phyloP scores from a whole-genome alignment of 2,329 filamentous ascomycete genomes.

The Trichophyton schoenleinii region DNA sequence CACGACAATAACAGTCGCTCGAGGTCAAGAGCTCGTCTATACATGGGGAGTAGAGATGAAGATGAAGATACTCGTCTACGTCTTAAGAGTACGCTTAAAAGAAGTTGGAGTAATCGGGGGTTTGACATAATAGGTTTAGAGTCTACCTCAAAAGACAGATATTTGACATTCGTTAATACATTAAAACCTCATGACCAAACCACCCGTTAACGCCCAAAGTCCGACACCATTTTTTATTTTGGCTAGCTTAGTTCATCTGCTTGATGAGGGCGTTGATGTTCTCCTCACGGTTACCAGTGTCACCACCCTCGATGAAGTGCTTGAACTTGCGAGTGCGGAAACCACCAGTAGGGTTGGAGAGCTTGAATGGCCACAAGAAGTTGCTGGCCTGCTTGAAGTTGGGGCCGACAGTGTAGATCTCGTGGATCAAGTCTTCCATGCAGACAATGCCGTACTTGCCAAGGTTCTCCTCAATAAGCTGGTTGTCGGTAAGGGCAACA shows the following conservation, averaged over 20 bases:
- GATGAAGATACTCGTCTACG: too few species aligned
- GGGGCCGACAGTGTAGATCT: conserved; percentile 96
- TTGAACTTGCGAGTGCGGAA: conserved; percentile 97
- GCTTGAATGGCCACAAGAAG: conserved; percentile 99
- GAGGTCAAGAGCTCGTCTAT: too few species aligned
- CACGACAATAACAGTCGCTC: too few species aligned
- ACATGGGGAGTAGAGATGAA: too few species aligned
- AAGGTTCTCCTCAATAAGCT: conserved; percentile 90
- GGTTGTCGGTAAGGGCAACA: conserved; percentile 89
- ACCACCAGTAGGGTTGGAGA: conserved; percentile 92
- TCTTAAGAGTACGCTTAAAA: neutral
- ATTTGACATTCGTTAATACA: conserved; percentile 6
- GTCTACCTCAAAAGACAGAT: neutral
- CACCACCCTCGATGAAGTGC: conserved; percentile 97
- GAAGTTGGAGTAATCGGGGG: neutral
- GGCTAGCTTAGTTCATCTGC: conserved; percentile 78
- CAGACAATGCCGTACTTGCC: conserved; percentile 99
- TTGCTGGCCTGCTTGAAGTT: conserved; percentile 99
- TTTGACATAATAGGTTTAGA: conserved; percentile 5
- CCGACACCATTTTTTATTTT: neutral
- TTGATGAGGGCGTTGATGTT: conserved; percentile 92
- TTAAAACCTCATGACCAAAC: conserved; percentile 6
- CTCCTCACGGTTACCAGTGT: conserved; percentile 96
- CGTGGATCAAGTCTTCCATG: conserved; percentile 98
- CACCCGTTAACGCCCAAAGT: conserved; percentile 1